These are phyloP conservation scores for Coprinopsis strossmayeri DNA, from an alignment of 768 basidiomycete species.

Conservation along the genomic window DNA sequence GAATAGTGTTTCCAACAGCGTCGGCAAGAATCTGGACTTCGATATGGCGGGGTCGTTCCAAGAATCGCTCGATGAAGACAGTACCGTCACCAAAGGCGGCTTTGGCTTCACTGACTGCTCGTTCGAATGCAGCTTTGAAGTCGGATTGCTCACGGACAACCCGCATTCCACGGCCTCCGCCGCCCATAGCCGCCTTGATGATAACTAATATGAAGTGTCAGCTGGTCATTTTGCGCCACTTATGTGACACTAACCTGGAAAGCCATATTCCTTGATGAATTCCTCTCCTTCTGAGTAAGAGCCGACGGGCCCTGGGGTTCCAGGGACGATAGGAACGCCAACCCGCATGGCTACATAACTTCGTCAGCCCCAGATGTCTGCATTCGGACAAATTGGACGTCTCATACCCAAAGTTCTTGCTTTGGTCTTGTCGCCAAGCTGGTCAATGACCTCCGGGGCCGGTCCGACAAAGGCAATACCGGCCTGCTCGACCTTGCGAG, in stretches of 20 bases:
- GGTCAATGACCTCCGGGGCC: constrained; percentile 92
- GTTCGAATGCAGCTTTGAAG: constrained; percentile 84
- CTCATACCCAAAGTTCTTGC: constrained; percentile 76
- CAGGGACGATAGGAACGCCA: constrained; percentile 94
- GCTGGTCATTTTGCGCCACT: background rate
- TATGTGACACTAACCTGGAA: constrained; percentile 58
- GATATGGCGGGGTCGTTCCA: constrained; percentile 95
- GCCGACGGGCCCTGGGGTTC: constrained; percentile 91
- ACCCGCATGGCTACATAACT: constrained; percentile 68
- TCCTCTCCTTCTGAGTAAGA: constrained; percentile 71
- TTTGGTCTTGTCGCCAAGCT: constrained; percentile 98
- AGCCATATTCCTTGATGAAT: constrained; percentile 95
- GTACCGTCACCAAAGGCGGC: constrained; percentile 98
- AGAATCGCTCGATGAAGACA: constrained; percentile 97
- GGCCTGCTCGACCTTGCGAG: constrained; percentile 96
- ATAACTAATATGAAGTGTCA: constrained; percentile 53
- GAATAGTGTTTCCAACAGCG: constrained; percentile 87
- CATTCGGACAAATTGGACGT: constrained; percentile 6
- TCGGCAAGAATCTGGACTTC: constrained; percentile 97
- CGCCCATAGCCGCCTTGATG: constrained; percentile 99
- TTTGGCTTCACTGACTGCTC: constrained; percentile 92
- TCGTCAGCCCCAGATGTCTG: constrained; percentile 8
- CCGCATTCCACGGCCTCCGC: constrained; percentile 98
- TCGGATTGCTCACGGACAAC: constrained; percentile 92
- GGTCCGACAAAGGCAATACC: constrained; percentile 97